Evolutionary conservation across 2,329 filamentous ascomycete genomes (phyloP).

Genomic region (Fusarium tricinctum): DNA sequence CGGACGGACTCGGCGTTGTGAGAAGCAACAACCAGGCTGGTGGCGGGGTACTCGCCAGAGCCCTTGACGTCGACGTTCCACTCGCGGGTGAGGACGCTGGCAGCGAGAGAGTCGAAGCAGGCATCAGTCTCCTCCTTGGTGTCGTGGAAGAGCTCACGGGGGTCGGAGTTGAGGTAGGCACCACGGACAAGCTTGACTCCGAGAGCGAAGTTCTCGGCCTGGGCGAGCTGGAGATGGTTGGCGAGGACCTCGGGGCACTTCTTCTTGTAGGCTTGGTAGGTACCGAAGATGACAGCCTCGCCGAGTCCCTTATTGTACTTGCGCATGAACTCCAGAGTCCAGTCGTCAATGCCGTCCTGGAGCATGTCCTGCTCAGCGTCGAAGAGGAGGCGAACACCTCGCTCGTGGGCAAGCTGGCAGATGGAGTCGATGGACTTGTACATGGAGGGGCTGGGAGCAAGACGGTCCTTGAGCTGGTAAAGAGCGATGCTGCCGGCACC

Average conservation of each 20-base stretch:
- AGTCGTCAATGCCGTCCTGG: conserved; percentile 84
- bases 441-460: conserved; percentile 74
- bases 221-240: conserved; percentile 71
- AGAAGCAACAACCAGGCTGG: conserved; percentile 80
- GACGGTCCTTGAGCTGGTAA: conserved; percentile 72
- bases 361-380: conserved; percentile 88
- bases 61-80: conserved; percentile 56
- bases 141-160: conserved; percentile 77
- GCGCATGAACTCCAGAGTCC: conserved; percentile 82
- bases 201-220: conserved; percentile 72
- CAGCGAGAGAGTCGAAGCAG: conserved; percentile 79
- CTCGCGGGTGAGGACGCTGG: conserved; percentile 73
- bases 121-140: conserved; percentile 79
- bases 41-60: conserved; percentile 65
- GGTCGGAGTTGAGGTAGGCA: conserved; percentile 79
- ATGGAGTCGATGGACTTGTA: conserved; percentile 79
- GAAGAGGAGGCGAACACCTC: conserved; percentile 81
- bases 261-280: conserved; percentile 84
- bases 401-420: conserved; percentile 77
- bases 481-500: conserved; percentile 83
- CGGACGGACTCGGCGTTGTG: conserved; percentile 84
- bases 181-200: conserved; percentile 83
- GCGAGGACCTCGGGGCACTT: conserved; percentile 69
- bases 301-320: conserved; percentile 78
- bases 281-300: conserved; percentile 81